Conservation (phyloP, 2,329 filamentous ascomycete species). For the Colletotrichum noveboracense region DNA sequence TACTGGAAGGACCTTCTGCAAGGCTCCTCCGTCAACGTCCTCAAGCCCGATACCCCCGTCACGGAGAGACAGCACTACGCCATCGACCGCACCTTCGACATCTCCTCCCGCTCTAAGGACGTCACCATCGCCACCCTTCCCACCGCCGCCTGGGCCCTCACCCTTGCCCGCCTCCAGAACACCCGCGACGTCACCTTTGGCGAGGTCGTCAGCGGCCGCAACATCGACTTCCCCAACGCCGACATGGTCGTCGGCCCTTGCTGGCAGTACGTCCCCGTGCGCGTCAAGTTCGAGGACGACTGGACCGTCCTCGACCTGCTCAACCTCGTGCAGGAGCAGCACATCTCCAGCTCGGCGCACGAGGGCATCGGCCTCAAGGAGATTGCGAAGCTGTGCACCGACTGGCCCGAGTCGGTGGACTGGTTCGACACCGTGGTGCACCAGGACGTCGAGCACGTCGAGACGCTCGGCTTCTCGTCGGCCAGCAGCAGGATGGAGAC, state of each 20-base stretch:
- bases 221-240: constrained; percentile 58
- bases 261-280: constrained; percentile 70
- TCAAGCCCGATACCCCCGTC: constrained; percentile 43
- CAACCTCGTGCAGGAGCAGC: constrained; percentile 59
- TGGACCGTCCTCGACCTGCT: constrained; percentile 61
- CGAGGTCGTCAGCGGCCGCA: constrained; percentile 69
- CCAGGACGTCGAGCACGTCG: constrained; percentile 67
- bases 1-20: constrained; percentile 67
- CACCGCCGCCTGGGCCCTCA: constrained; percentile 71
- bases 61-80: constrained; percentile 43
- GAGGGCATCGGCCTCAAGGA: constrained; percentile 61
- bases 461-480: constrained; percentile 49
- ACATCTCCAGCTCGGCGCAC: constrained; percentile 59
- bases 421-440: constrained; percentile 64
- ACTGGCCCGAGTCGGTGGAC: constrained; percentile 42
- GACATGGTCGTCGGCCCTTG: constrained; percentile 68
- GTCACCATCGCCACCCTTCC: constrained; percentile 69
- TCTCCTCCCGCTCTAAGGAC: constrained; percentile 54
- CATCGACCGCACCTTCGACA: constrained; percentile 46
- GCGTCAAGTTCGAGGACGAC: constrained; percentile 56
- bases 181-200: constrained; percentile 67
- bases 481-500: constrained; percentile 56
- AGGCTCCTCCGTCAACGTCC: constrained; percentile 53
- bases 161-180: constrained; percentile 59
- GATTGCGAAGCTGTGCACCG: constrained; percentile 52